These are phyloP conservation scores for Aquilaria malaccensis DNA, from an alignment of 345 rosid genomes.

Conservation along the genomic window DNA sequence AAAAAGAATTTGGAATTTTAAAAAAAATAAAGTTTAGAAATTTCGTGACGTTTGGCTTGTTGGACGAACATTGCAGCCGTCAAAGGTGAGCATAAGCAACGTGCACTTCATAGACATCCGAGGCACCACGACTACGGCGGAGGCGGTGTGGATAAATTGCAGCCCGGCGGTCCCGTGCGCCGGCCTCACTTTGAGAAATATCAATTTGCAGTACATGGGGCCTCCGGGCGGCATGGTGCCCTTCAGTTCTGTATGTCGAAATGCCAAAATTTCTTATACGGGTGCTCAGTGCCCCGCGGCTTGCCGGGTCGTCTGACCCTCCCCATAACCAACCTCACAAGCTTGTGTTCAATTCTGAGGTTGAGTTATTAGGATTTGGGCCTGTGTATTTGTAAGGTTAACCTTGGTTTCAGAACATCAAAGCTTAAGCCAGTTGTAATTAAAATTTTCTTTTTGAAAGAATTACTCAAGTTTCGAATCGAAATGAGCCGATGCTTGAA, in stretches of 20 bases:
- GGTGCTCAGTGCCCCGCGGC: slow-evolving; percentile 41
- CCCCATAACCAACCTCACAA: too few relatives aligned
- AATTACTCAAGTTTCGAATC: too few relatives aligned
- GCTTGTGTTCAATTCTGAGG: neutral
- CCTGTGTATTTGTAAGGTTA: neutral
- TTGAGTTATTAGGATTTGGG: neutral
- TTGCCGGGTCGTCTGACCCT: slow-evolving; percentile 13
- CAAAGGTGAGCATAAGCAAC: slow-evolving; percentile 37
- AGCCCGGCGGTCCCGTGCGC: slow-evolving; percentile 43
- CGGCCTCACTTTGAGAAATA: slow-evolving; percentile 25
- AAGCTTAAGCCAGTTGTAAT: neutral
- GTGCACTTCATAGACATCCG: slow-evolving; percentile 32
- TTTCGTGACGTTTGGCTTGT: neutral
- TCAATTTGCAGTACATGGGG: slow-evolving; percentile 32
- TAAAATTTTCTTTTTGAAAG: too few relatives aligned
- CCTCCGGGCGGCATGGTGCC: neutral
- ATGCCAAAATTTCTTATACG: slow-evolving; percentile 19
- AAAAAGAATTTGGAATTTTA: neutral
- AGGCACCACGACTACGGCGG: slow-evolving; percentile 37
- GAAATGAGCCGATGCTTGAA: too few relatives aligned
- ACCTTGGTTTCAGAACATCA: neutral
- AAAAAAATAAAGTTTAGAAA: neutral
- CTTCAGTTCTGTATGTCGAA: slow-evolving; percentile 27
- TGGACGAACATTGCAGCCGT: slow-evolving; percentile 30
- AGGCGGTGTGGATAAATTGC: slow-evolving; percentile 38